Percentiles rank a stretch among this genome's conserved stretches.
Evolutionary conservation across 306 rosid species (phyloP).

Genomic region (Gastrolobium villosum): DNA sequence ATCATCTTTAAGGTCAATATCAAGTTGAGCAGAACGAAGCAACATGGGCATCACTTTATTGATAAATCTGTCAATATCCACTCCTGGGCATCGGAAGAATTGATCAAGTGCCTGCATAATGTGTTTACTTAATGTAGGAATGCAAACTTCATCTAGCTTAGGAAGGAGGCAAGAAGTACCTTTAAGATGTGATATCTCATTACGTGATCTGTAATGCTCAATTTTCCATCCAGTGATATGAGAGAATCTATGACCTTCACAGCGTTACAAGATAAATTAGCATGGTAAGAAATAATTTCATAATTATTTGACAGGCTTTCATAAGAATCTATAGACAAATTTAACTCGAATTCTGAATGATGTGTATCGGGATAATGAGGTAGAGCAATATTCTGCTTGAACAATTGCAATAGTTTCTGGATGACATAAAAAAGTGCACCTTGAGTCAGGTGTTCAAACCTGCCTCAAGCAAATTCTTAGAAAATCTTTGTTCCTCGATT

Average conservation of each 20-base stretch:
- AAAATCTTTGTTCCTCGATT: too few species aligned
- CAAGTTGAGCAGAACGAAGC: slow-evolving; percentile 21
- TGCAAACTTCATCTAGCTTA: not conserved
- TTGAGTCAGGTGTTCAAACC: too few species aligned
- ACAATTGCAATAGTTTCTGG: not conserved
- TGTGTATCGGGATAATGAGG: not conserved
- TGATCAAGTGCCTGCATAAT: slow-evolving; percentile 46
- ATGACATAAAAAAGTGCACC: not conserved
- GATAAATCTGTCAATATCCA: not conserved
- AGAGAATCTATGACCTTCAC: slow-evolving; percentile 40
- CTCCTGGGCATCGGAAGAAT: slow-evolving; percentile 33
- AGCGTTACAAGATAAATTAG: slow-evolving; percentile 23
- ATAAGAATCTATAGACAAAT: not conserved
- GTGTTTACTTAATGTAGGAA: slow-evolving; percentile 5
- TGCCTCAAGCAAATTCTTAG: too few species aligned
- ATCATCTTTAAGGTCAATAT: not conserved
- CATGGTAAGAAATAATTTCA: slow-evolving; percentile 7
- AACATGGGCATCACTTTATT: slow-evolving; percentile 11
- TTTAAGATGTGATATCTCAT: slow-evolving; percentile 20
- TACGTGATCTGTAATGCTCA: not conserved
- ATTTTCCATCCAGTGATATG: slow-evolving; percentile 1
- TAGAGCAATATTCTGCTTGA: not conserved
- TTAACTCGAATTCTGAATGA: not conserved
- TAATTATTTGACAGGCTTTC: not conserved
- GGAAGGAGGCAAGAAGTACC: slow-evolving; percentile 7